A percentile compares a stretch with the other conserved stretches of the same genome.
These are phyloP conservation scores for Pythium coloratum DNA, from an alignment of 352 stramenopile species.

Conservation along the genomic window DNA sequence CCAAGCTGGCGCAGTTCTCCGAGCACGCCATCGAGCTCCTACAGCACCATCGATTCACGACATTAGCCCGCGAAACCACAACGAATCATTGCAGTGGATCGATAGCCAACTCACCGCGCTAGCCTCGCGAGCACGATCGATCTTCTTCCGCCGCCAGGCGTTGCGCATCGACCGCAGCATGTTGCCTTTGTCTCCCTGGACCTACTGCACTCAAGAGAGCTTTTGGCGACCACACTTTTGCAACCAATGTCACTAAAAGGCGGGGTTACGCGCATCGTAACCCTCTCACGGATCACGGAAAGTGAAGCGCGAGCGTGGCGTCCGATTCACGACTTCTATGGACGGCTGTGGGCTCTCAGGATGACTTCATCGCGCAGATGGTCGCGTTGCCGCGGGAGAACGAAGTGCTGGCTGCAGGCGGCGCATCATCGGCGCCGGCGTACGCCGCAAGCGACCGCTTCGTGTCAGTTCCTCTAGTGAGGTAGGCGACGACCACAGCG, in stretches of 20 bases:
- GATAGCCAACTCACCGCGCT: constrained; percentile 33
- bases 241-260: constrained; percentile 1
- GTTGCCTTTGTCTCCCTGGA: background rate
- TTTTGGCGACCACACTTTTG: background rate
- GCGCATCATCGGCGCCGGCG: too few species aligned
- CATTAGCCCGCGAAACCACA: background rate
- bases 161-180: constrained; percentile 27
- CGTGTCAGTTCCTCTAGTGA: too few species aligned
- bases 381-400: too few species aligned
- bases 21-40: constrained; percentile 68
- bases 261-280: background rate
- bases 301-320: too few species aligned
- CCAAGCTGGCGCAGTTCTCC: constrained; percentile 54
- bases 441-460: too few species aligned
- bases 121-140: constrained; percentile 43
- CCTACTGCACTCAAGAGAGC: background rate
- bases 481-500: too few species aligned
- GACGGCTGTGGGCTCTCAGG: too few species aligned
- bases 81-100: background rate
- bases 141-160: constrained; percentile 44
- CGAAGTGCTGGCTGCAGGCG: too few species aligned
- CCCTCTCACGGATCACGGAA: too few species aligned
- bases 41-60: background rate
- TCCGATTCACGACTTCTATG: too few species aligned
- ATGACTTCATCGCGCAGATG: too few species aligned